Percentiles rank a stretch among this genome's conserved stretches.
Conservation (phyloP, 2,329 filamentous ascomycete species). For the Trichoderma sp. region DNA sequence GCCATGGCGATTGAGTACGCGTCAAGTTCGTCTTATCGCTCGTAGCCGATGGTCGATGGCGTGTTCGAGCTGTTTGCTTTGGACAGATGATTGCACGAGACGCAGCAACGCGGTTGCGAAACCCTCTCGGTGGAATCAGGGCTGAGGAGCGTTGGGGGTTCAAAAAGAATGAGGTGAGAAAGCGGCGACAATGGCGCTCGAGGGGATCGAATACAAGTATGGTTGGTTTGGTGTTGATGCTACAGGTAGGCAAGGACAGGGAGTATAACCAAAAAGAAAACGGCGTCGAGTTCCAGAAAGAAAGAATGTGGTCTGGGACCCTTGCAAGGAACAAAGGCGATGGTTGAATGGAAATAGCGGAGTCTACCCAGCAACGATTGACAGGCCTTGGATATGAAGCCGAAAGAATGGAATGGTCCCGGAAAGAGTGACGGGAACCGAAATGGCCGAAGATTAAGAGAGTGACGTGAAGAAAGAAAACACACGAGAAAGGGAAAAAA, state of each 20-base stretch:
- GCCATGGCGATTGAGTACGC: slow-evolving; percentile 33
- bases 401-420: slow-evolving; percentile 45
- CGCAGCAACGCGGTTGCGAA: background rate
- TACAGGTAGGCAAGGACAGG: slow-evolving; percentile 15
- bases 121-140: background rate
- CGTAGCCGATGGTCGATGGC: background rate
- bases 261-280: slow-evolving; percentile 20
- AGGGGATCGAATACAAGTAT: slow-evolving; percentile 4
- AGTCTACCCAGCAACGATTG: slow-evolving; percentile 18
- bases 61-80: background rate
- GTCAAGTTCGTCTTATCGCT: slow-evolving; percentile 12
- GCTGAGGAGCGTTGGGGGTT: background rate
- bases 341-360: slow-evolving; percentile 19
- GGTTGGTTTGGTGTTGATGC: slow-evolving; percentile 1
- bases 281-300: slow-evolving; percentile 22
- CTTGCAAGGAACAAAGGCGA: slow-evolving; percentile 24
- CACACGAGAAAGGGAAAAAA: slow-evolving; percentile 35
- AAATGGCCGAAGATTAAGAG: slow-evolving; percentile 46
- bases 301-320: slow-evolving; percentile 29
- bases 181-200: background rate
- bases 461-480: slow-evolving; percentile 51
- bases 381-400: slow-evolving; percentile 30
- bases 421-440: slow-evolving; percentile 54
- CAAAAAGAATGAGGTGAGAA: background rate
- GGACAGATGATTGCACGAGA: background rate